Evolutionary conservation across 192 early-diverging fungal genomes (phyloP).

Genomic region (Entomortierella lignicola): DNA sequence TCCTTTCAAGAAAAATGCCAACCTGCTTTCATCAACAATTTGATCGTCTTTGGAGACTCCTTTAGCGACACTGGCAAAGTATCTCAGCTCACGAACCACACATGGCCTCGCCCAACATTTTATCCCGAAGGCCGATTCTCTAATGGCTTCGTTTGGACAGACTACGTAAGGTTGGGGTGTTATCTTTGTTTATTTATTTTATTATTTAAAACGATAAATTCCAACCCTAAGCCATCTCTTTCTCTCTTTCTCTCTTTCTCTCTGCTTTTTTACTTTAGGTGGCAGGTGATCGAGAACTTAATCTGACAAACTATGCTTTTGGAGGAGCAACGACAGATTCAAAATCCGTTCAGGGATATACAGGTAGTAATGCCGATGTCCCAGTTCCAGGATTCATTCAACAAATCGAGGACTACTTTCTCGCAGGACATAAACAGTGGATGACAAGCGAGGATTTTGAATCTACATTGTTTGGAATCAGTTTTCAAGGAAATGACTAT

Average conservation of each 20-base stretch:
- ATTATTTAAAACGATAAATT: no score
- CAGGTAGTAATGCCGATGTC: slow-evolving; percentile 18
- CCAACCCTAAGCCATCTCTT: no score
- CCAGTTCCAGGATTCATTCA: slow-evolving; percentile 52
- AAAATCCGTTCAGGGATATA: slow-evolving; percentile 37
- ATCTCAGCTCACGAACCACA: slow-evolving; percentile 27
- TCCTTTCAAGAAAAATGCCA: not conserved
- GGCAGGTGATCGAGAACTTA: slow-evolving; percentile 3
- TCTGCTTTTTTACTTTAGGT: slow-evolving; percentile 14
- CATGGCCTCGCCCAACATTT: slow-evolving; percentile 22
- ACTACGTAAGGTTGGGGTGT: slow-evolving; percentile 37
- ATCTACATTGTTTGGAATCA: slow-evolving; percentile 33
- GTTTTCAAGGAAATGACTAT: slow-evolving; percentile 46
- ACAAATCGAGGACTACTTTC: slow-evolving; percentile 21
- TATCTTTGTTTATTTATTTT: no score
- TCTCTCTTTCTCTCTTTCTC: no score
- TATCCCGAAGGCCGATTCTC: slow-evolving; percentile 56
- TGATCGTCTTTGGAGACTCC: slow-evolving; percentile 69
- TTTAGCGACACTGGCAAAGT: slow-evolving; percentile 62
- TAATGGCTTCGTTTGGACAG: slow-evolving; percentile 61
- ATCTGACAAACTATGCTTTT: slow-evolving; percentile 59
- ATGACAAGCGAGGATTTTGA: not conserved
- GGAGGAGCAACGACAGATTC: slow-evolving; percentile 61
- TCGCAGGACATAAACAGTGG: not conserved
- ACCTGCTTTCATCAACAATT: slow-evolving; percentile 33